A percentile compares a stretch with the other conserved stretches of the same genome.
phyloP scores from a whole-genome alignment of 148 eudicot species.

The Suaeda aralocaspica region DNA sequence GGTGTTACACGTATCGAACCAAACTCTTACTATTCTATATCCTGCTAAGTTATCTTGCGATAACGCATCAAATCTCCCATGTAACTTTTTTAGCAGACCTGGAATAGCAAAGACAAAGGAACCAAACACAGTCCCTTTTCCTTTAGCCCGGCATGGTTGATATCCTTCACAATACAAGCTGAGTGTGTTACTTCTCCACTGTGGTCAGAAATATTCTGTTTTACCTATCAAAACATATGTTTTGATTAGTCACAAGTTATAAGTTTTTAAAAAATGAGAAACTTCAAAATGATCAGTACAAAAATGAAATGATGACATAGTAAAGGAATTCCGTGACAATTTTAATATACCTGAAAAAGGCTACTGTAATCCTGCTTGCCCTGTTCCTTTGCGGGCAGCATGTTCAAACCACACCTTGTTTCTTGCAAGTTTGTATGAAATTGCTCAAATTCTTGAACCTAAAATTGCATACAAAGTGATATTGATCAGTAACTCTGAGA shows the following conservation, averaged over 20 bases:
- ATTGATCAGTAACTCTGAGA: neutral
- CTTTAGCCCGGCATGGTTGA: conserved; percentile 16
- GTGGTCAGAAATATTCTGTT: neutral
- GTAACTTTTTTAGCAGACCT: conserved; percentile 3
- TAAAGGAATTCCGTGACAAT: neutral
- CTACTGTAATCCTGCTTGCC: conserved; percentile 1
- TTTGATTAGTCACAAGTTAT: conserved; percentile 6
- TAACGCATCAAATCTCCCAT: neutral
- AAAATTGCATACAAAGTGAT: neutral
- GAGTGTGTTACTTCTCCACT: conserved; percentile 17
- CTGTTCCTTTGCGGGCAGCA: neutral
- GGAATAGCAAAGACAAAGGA: conserved; percentile 27
- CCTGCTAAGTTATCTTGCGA: neutral
- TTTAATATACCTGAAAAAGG: conserved; percentile 19
- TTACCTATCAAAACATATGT: conserved; percentile 8
- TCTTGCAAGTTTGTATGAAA: neutral
- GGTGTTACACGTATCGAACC: neutral
- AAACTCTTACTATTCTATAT: neutral
- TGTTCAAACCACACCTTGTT: conserved; percentile 11
- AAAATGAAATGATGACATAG: conserved; percentile 5
- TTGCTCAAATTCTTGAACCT: conserved; percentile 19
- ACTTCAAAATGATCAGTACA: too few species aligned
- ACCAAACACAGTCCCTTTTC: conserved; percentile 31
- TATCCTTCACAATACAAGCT: conserved; percentile 13
- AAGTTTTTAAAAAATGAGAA: too few species aligned